phyloP scores from a whole-genome alignment of 257 asterid species.

The Jasminum sambac region DNA sequence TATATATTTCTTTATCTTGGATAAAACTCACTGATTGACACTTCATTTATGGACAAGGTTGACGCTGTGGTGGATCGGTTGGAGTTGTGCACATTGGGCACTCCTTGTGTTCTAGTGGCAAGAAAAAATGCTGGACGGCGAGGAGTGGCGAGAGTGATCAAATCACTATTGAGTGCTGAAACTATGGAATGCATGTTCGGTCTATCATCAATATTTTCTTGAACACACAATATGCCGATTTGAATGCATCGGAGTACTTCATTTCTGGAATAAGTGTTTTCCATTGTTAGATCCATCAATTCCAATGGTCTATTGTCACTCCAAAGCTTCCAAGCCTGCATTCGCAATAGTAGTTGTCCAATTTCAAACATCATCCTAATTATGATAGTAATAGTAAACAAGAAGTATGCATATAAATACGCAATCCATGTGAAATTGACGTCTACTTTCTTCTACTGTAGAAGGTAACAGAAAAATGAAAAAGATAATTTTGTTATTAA shows the following conservation, averaged over 20 bases:
- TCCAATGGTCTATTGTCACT: not conserved
- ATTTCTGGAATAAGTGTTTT: not conserved
- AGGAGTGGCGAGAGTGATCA: not conserved
- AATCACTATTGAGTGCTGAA: not conserved
- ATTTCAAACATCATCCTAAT: not conserved
- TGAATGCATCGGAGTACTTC: not conserved
- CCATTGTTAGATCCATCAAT: not conserved
- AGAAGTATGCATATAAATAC: too few relatives aligned
- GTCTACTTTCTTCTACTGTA: too few relatives aligned
- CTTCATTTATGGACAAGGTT: not conserved
- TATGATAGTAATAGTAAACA: not conserved
- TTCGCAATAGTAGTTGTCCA: not conserved
- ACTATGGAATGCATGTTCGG: not conserved
- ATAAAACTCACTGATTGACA: not conserved
- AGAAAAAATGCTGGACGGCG: not conserved
- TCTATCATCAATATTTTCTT: not conserved
- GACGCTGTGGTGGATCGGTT: not conserved
- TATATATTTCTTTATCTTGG: not conserved
- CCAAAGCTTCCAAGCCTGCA: slow-evolving; percentile 5
- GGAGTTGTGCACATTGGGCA: not conserved
- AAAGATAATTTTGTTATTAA: not conserved
- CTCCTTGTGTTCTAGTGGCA: not conserved
- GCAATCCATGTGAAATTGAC: too few relatives aligned
- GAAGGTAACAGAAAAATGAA: too few relatives aligned
- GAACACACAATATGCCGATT: not conserved